Conservation (phyloP, 441 rosid species). For the Populus hybrid region DNA sequence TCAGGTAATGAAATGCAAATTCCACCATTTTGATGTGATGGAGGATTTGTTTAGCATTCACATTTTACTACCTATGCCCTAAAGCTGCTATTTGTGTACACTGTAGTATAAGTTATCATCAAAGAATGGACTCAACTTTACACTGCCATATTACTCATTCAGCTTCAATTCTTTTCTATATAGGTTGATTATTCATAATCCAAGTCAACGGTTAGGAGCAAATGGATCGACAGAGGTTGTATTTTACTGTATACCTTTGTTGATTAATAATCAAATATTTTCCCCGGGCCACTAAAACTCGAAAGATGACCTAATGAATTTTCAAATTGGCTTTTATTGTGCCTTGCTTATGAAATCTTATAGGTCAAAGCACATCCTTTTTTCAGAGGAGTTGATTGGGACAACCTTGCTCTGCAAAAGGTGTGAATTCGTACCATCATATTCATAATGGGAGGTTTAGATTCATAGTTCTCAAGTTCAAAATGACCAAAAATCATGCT, state of each 20-base stretch:
- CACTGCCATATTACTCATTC: neutral
- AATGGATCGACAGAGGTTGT: conserved; percentile 68
- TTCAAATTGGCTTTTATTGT: conserved; percentile 9
- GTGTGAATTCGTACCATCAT: conserved; percentile 25
- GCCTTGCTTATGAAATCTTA: conserved; percentile 18
- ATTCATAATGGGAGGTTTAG: conserved; percentile 2
- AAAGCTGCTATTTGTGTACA: neutral
- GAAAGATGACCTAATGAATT: conserved; percentile 6
- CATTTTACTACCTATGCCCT: neutral
- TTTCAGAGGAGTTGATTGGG: conserved; percentile 74
- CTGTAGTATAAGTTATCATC: neutral
- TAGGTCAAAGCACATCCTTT: conserved; percentile 76
- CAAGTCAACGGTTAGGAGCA: conserved; percentile 66
- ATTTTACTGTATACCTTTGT: conserved; percentile 19
- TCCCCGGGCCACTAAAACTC: neutral
- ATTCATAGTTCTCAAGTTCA: neutral
- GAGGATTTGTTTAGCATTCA: neutral
- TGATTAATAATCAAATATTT: conserved; percentile 5
- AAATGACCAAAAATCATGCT: neutral
- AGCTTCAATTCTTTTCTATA: conserved; percentile 11
- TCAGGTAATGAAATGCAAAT: neutral
- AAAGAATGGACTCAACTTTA: neutral
- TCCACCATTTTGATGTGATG: neutral
- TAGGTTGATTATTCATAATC: conserved; percentile 74
- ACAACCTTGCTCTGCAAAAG: conserved; percentile 68